Evolutionary conservation across 1,284 basidiomycete species (phyloP), one percentile per base, ranked within the genome.

Genomic region (Ceratobasidium sp.): DNA sequence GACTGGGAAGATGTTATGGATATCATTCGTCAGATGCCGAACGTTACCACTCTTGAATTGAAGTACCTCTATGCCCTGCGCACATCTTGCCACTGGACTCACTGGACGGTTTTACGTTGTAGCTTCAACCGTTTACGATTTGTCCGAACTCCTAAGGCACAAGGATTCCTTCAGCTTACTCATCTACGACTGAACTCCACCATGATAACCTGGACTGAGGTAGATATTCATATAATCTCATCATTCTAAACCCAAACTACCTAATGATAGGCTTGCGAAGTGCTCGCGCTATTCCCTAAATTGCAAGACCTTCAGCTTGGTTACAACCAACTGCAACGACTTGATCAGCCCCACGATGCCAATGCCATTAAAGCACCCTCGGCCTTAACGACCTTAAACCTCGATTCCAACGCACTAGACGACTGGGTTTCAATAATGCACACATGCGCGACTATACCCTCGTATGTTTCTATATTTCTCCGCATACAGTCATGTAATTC

Each of bases 111-210:
- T 66, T 63, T 47, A 28, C 81, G 77, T 79, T 76, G 54, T 83
- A 94, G 90, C 84, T 89, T 87, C 60, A 92, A 89, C 81, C 89
- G 91, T 67, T 84, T 92, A 77, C 81, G 81, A 51, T 54, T 69
- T 54, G 64, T 58, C 35, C 31, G 56, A 13, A 26, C 68, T 37
- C 28, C 56, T 23, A 39, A 47, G 42, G 69, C 51, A 28, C 54
- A 20, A 11, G 28, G 53, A 23, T 17, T 78, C 49, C 67, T 64
- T 28, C 45, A 54, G 23, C 51, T 76, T 51, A 76, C 82, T 97
- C 56, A 94, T 79, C 84, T 98, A 53, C 89, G 92, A 73, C 84
- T 98, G n/a, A 97, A 94, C 80, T 87, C 86, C 60, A 93, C 92
- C 0, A 83, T 91, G 31, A 87, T 91, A 47, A 85, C 86, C 35